Evolutionary conservation across 1,284 basidiomycete genomes (phyloP).

Genomic region (Afroboletus lepidellus): DNA sequence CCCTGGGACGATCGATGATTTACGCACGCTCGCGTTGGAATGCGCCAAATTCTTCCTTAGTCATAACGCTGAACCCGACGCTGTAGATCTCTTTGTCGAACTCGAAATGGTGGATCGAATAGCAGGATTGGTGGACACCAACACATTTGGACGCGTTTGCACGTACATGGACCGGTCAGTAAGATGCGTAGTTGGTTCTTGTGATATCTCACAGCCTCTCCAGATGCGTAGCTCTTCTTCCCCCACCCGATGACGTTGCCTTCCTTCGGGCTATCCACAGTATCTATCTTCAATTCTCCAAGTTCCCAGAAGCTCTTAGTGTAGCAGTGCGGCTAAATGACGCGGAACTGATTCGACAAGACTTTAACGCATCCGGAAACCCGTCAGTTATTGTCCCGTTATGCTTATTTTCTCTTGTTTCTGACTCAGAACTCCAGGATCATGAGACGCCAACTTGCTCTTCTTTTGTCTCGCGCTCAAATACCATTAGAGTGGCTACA

Average conservation of each 20-base stretch:
- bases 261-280: constrained; percentile 90
- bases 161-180: constrained; percentile 94
- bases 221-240: constrained; percentile 89
- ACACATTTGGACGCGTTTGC: constrained; percentile 93
- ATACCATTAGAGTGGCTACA: constrained; percentile 91
- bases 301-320: constrained; percentile 90
- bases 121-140: constrained; percentile 76
- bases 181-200: background rate
- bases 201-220: constrained; percentile 12
- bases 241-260: constrained; percentile 89
- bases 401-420: background rate
- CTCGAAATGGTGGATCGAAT: constrained; percentile 88
- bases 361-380: constrained; percentile 87
- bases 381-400: constrained; percentile 48
- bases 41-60: constrained; percentile 90
- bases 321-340: constrained; percentile 89
- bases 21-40: constrained; percentile 77
- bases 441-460: constrained; percentile 97
- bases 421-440: constrained; percentile 43
- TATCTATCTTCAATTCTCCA: constrained; percentile 87
- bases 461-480: constrained; percentile 90
- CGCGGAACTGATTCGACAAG: constrained; percentile 74
- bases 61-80: constrained; percentile 98
- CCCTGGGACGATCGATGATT: constrained; percentile 65
- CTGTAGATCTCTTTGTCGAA: constrained; percentile 94